Base-by-base conservation (phyloP, 2,329 filamentous ascomycete species). In the Calonectria pseudoreteaudii region DNA sequence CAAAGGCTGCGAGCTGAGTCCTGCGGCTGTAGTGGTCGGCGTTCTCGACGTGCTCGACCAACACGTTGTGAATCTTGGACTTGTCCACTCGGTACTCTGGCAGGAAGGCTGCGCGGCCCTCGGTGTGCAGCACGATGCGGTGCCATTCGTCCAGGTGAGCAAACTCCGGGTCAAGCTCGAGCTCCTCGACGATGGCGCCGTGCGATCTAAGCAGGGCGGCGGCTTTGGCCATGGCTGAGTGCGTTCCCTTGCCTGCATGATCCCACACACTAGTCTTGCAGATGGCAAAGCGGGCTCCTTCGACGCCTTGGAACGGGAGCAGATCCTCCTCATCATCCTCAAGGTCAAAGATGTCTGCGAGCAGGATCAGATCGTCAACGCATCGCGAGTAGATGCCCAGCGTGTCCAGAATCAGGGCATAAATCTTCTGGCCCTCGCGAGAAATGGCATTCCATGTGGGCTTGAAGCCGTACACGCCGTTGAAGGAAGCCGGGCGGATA, bases 401-500 rank as follows among this genome's bases (percentile, higher is more conserved):
- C 0, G 92, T 94, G 78, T 94, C 93, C 9, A 91, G 85, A 4
- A 87, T 90, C 4, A 91, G 82, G 2, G 90, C 90, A 78, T 90
- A 92, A 6, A 91, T 83, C 82, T 90, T 91, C 70, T 89, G 86
- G 0, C 92, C 92, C 80, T 94, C 92, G 0, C 91, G 86, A 2
- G 89, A 91, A 56, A 94, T 88, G 1, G 90, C 84, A 73, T 89
- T 90, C 91, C 91, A 93, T 0, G 92, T 94, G 8, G 92, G 92
- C 81, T 94, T 94, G 75, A 93, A 85, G 1, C 87, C 91, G 75
- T 91, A 94, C n/a, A 92, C 86, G 11, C 92, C 92, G 76, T 91
- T 93, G 83, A 90, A 94, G 0, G 91, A 92, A 0, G 86, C 92
- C 0, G 93, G 93, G 0, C 92, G 88, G 64, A 94, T 90, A 1